Conservation (phyloP, 2,329 filamentous ascomycete species). For the Monosporascus sp. region DNA sequence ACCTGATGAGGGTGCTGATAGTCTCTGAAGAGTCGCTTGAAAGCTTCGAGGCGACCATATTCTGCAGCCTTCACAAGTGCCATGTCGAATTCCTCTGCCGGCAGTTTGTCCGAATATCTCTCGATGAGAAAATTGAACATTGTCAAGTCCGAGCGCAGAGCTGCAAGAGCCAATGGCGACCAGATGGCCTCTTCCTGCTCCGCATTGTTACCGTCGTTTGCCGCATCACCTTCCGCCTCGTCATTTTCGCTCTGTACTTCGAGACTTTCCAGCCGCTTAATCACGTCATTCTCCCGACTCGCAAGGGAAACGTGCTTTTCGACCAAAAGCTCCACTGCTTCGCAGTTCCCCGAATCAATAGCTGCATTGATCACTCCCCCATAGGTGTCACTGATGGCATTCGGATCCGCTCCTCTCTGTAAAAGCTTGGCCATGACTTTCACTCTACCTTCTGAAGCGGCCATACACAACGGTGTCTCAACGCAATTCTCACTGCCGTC, state of each 20-base stretch:
- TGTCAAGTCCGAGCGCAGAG: constrained; percentile 31
- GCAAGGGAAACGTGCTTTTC: constrained; percentile 32
- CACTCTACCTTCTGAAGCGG: constrained; percentile 32
- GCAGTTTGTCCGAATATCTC: constrained; percentile 34
- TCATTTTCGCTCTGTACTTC: not conserved
- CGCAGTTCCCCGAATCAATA: constrained; percentile 36
- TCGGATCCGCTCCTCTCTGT: constrained; percentile 31
- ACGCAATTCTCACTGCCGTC: constrained; percentile 27
- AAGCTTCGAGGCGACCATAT: constrained; percentile 33
- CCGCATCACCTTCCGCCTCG: not conserved
- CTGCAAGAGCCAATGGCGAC: constrained; percentile 34
- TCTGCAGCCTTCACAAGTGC: constrained; percentile 35
- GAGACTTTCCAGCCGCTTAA: not conserved
- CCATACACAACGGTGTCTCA: constrained; percentile 35
- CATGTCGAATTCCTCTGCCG: constrained; percentile 33
- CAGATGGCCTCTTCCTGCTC: constrained; percentile 23
- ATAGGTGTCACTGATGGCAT: constrained; percentile 23
- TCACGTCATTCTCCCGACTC: not conserved
- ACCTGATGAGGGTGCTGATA: constrained; percentile 27
- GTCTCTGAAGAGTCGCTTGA: constrained; percentile 31
- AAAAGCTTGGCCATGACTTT: constrained; percentile 37
- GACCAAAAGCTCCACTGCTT: constrained; percentile 35
- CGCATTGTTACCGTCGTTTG: no score
- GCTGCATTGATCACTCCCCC: constrained; percentile 36
- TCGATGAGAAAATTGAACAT: constrained; percentile 38